Conservation (phyloP, 2,329 filamentous ascomycete genomes). For the Mariannaea sp. region DNA sequence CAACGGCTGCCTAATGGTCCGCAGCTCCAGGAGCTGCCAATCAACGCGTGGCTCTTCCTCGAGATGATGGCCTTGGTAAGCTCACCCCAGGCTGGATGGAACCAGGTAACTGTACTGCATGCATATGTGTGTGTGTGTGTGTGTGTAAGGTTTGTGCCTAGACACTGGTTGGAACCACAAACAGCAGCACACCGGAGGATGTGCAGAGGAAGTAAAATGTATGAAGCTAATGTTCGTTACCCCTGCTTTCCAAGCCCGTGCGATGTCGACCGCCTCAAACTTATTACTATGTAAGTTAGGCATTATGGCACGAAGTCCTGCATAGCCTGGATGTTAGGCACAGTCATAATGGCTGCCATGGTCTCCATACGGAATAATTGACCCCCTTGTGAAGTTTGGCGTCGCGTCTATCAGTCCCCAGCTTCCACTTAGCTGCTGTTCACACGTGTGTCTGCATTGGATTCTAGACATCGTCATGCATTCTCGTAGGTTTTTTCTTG, state of each 20-base stretch:
- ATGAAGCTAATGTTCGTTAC: background rate
- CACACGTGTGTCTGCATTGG: constrained; percentile 5
- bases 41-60: background rate
- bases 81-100: no score
- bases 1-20: background rate
- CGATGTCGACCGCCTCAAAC: background rate
- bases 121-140: no score
- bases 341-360: no score
- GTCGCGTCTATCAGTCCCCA: background rate
- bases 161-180: no score
- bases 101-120: no score
- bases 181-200: background rate
- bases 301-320: no score
- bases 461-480: constrained; percentile 11
- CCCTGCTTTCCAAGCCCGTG: background rate
- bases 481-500: background rate
- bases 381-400: background rate
- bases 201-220: no score
- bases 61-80: no score
- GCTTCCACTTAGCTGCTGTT: background rate
- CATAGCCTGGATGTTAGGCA: no score
- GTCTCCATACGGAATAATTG: no score
- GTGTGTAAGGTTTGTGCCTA: constrained; percentile 2
- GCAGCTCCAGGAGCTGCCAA: background rate
- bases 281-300: no score